phyloP scores from a whole-genome alignment of 2,329 filamentous ascomycete species.

The Ophiostoma perfectum region DNA sequence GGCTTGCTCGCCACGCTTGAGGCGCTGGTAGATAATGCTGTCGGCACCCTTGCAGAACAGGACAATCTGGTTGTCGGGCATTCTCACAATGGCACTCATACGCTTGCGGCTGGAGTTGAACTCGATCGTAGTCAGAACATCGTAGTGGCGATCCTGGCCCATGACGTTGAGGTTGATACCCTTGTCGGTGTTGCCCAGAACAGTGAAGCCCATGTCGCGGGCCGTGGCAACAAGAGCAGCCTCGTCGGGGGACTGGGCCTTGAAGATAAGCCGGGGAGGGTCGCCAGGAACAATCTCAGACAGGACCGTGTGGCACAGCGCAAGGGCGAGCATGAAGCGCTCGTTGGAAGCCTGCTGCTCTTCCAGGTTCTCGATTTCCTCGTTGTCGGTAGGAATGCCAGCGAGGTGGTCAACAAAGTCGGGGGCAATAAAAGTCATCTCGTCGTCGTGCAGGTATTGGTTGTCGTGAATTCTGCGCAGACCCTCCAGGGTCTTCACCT shows the following conservation, averaged over 20 bases:
- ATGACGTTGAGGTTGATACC: slow-evolving; percentile 81
- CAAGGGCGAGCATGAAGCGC: slow-evolving; percentile 89
- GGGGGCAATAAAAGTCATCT: slow-evolving; percentile 86
- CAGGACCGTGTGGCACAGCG: slow-evolving; percentile 95
- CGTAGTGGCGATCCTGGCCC: slow-evolving; percentile 78
- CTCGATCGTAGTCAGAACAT: slow-evolving; percentile 88
- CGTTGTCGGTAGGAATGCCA: slow-evolving; percentile 49
- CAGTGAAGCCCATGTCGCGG: slow-evolving; percentile 90
- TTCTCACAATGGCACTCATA: slow-evolving; percentile 94
- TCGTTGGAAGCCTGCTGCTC: slow-evolving; percentile 75
- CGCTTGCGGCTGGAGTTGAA: slow-evolving; percentile 96
- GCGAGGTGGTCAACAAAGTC: slow-evolving; percentile 80
- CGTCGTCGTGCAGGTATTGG: slow-evolving; percentile 82
- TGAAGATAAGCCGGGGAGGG: slow-evolving; percentile 85
- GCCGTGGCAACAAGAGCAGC: slow-evolving; percentile 91
- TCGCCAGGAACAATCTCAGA: slow-evolving; percentile 87
- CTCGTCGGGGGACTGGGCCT: slow-evolving; percentile 95
- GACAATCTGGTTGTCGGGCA: slow-evolving; percentile 85
- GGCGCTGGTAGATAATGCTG: slow-evolving; percentile 89
- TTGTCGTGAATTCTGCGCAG: slow-evolving; percentile 79
- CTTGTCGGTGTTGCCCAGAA: slow-evolving; percentile 72
- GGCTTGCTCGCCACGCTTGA: slow-evolving; percentile 77
- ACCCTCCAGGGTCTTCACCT: slow-evolving; percentile 63
- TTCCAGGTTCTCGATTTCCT: slow-evolving; percentile 45
- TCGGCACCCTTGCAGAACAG: slow-evolving; percentile 97